Evolutionary conservation across 1,284 basidiomycete species (phyloP).

Genomic region (Athelia psychrophila): DNA sequence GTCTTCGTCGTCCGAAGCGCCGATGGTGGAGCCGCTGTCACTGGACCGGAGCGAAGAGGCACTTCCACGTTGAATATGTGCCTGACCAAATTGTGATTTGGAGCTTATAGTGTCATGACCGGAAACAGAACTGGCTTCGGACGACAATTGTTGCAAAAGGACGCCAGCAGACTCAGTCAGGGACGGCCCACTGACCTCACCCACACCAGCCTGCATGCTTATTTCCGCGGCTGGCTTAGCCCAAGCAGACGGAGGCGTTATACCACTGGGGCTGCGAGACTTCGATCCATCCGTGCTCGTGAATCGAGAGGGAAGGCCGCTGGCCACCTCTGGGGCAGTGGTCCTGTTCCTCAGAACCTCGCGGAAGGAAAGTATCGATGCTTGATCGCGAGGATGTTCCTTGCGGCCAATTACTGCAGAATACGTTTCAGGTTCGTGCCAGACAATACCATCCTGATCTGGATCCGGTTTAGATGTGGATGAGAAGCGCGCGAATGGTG

Average conservation of each 20-base stretch:
- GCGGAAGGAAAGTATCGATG: slow-evolving; percentile 52
- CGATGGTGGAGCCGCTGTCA: slow-evolving; percentile 38
- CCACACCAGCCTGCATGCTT: slow-evolving; percentile 47
- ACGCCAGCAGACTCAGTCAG: slow-evolving; percentile 41
- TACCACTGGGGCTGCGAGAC: slow-evolving; percentile 11
- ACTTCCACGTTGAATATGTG: slow-evolving; percentile 35
- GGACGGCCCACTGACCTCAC: slow-evolving; percentile 38
- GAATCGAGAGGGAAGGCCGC: slow-evolving; percentile 21
- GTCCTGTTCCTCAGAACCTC: slow-evolving; percentile 56
- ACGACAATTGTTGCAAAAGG: slow-evolving; percentile 43
- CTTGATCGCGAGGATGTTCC: slow-evolving; percentile 57
- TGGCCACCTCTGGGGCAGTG: slow-evolving; percentile 18
- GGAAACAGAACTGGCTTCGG: slow-evolving; percentile 16
- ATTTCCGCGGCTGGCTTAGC: slow-evolving; percentile 60
- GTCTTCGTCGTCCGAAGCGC: slow-evolving; percentile 15
- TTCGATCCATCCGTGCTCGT: slow-evolving; percentile 6
- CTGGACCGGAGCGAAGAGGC: slow-evolving; percentile 36
- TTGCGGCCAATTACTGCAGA: slow-evolving; percentile 59
- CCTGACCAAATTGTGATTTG: slow-evolving; percentile 30
- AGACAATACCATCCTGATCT: slow-evolving; percentile 53
- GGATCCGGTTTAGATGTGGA: slow-evolving; percentile 44
- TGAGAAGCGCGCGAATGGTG: slow-evolving; percentile 47
- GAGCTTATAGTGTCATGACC: slow-evolving; percentile 8
- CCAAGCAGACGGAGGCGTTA: slow-evolving; percentile 44
- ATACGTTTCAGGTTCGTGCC: slow-evolving; percentile 60